phyloP scores from a whole-genome alignment of 352 stramenopile species.

The Globisporangium canariense region DNA sequence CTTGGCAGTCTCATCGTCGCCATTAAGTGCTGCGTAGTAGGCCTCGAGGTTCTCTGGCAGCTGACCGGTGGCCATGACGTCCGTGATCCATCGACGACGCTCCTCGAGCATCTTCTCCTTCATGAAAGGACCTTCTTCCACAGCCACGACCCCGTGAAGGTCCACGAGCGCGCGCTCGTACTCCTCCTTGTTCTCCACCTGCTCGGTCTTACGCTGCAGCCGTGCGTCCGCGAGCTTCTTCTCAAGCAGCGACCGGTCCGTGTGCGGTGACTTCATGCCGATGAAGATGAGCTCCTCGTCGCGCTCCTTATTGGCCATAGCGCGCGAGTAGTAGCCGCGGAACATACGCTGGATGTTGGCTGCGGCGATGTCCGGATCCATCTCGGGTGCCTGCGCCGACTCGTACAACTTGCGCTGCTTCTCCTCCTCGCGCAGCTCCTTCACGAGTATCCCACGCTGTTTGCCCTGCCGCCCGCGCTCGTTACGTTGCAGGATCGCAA shows the following conservation, averaged over 20 bases:
- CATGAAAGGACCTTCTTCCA: constrained; percentile 92
- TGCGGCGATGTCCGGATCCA: constrained; percentile 91
- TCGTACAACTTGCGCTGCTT: constrained; percentile 79
- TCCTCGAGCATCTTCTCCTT: constrained; percentile 90
- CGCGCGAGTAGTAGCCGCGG: constrained; percentile 76
- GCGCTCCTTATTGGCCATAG: constrained; percentile 55
- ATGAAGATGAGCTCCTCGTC: constrained; percentile 91
- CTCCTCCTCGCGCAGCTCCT: constrained; percentile 83
- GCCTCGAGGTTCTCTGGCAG: constrained; percentile 88
- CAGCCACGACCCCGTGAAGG: constrained; percentile 72
- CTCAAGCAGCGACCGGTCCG: constrained; percentile 61
- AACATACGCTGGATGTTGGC: constrained; percentile 90
- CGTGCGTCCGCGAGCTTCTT: constrained; percentile 72
- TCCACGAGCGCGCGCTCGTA: constrained; percentile 88
- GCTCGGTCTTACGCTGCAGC: constrained; percentile 86
- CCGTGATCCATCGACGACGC: constrained; percentile 90
- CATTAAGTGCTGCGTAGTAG: constrained; percentile 78
- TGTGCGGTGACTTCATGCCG: constrained; percentile 84
- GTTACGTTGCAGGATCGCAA: constrained; percentile 89
- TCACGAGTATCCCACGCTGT: constrained; percentile 79
- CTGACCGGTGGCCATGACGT: constrained; percentile 81
- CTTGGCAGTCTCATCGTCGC: constrained; percentile 32
- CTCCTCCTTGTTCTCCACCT: constrained; percentile 89
- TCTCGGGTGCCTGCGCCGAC: constrained; percentile 55
- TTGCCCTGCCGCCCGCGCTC: constrained; percentile 88